phyloP scores from a whole-genome alignment of 2,329 filamentous ascomycete genomes.

The Myrmaecium sp. region DNA sequence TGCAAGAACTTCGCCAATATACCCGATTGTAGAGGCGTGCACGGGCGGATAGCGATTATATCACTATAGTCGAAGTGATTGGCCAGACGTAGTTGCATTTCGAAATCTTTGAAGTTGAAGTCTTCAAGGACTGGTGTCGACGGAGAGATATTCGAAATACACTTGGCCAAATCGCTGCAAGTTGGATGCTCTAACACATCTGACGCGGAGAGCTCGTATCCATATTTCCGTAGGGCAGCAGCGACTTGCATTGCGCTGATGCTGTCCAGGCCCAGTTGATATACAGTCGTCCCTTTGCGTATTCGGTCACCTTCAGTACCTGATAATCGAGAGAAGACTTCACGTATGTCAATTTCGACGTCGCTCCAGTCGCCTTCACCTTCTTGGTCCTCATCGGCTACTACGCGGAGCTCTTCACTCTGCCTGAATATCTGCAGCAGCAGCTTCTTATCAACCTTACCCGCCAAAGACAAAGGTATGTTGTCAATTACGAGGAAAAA shows the following conservation, averaged over 20 bases:
- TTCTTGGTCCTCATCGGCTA: conserved; percentile 1
- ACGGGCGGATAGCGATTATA: conserved; percentile 51
- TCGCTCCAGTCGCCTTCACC: conserved; percentile 28
- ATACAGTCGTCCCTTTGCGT: conserved; percentile 51
- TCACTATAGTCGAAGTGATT: conserved; percentile 14
- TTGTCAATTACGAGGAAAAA: conserved; percentile 16
- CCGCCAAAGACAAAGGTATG: conserved; percentile 21
- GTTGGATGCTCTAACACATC: conserved; percentile 50
- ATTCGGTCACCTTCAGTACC: conserved; percentile 35
- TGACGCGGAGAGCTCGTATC: conserved; percentile 43
- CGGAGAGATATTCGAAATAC: conserved; percentile 5
- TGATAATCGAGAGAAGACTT: conserved; percentile 43
- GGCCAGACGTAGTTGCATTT: conserved; percentile 22
- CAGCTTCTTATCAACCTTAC: conserved; percentile 22
- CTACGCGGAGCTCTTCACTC: conserved; percentile 4
- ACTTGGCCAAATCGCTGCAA: conserved; percentile 16
- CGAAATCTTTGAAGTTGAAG: conserved; percentile 36
- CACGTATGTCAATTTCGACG: conserved; percentile 36
- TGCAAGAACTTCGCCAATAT: conserved; percentile 61
- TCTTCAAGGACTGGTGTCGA: not conserved
- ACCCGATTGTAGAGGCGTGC: conserved; percentile 62
- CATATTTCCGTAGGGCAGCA: conserved; percentile 42
- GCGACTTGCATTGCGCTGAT: conserved; percentile 73
- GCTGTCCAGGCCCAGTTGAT: conserved; percentile 78
- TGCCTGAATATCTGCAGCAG: conserved; percentile 15